Evolutionary conservation across 2,329 filamentous ascomycete genomes (phyloP), one percentile per base, ranked within the genome.

Genomic region (Emmonsiellopsis sp.): DNA sequence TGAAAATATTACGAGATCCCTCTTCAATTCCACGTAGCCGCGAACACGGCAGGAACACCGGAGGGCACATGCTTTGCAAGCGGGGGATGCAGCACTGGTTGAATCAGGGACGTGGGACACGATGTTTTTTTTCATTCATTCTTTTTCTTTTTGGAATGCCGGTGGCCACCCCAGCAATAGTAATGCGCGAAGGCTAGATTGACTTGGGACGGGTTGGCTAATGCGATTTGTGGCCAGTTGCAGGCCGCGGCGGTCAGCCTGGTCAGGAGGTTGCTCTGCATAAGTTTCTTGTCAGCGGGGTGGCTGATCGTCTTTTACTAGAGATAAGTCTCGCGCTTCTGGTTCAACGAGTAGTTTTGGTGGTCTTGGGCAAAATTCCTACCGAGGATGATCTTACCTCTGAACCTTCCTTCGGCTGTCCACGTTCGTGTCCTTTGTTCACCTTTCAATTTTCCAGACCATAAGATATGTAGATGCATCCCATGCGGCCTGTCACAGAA

Each of bases 401-500:
- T 40, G 9, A 30, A 20, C 26, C 11, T 11, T 38, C 11, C 13
- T 16, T 40, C 13, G 35, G 47, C 35, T 20, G 35, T 30, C 34
- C 16, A 30, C 46, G 6, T 38, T 49, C 34, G 30, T 38, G 38
- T 40, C 31, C 46, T 26, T 34, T 31, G 20, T 40, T 49, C 16
- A 8, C 47, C 16, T n/a, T 26, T 49, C 13, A 26, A 26, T 8
- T 49, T 49, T 11, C 38, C 26, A 15, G 37, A n/a, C 46, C 35
- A 49, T 40, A 10, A 35, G 15, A 16, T 40, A 38, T 11, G 35
- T 30, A 40, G 7, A n/a, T 10, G 30, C 40, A 26, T 40, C 47
- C 34, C n/a, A 49, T 49, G 47, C 47, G 35, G 47, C 20, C 35
- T 31, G 47, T 49, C 34, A 40, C 35, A 49, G 35, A 49, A 49